These are phyloP conservation scores for Kodamaea lidongshanica DNA, from an alignment of 805 yeast genomes.

Conservation along the genomic window DNA sequence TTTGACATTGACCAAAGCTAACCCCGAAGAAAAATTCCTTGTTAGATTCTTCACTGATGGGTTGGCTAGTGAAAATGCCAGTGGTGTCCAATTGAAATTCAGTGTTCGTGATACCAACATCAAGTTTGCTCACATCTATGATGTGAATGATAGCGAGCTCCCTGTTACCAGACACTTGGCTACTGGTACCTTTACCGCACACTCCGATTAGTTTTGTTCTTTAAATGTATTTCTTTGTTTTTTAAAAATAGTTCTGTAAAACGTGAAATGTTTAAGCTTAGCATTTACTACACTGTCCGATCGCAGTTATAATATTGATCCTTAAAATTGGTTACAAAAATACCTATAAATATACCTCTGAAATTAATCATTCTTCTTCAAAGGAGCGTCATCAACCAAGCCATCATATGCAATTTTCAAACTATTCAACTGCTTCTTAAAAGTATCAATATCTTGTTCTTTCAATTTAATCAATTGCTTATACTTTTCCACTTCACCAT, in stretches of 20 bases:
- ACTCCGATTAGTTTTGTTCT: constrained; percentile 10
- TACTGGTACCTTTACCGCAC: constrained; percentile 46
- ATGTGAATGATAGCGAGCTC: constrained; percentile 22
- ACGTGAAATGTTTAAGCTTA: not conserved
- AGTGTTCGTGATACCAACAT: constrained; percentile 41
- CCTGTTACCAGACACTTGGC: constrained; percentile 43
- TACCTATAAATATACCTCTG: too few relatives aligned
- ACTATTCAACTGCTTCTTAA: constrained; percentile 47
- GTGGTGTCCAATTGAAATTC: constrained; percentile 70
- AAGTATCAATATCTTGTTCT: constrained; percentile 39
- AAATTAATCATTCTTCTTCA: constrained; percentile 7
- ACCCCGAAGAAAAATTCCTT: constrained; percentile 59
- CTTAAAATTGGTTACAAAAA: too few relatives aligned
- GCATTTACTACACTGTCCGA: too few relatives aligned
- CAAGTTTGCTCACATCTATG: constrained; percentile 34
- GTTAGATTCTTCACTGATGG: constrained; percentile 82
- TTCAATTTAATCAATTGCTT: constrained; percentile 32
- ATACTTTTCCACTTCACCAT: constrained; percentile 24
- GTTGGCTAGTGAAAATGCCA: constrained; percentile 60
- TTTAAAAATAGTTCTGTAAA: too few relatives aligned
- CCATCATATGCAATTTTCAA: constrained; percentile 46
- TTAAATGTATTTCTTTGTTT: constrained; percentile 1
- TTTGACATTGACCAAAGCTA: constrained; percentile 25
- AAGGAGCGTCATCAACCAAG: constrained; percentile 16
- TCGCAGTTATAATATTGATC: too few relatives aligned